phyloP scores from a whole-genome alignment of 148 eudicot genomes.

The Camellia sinensis region DNA sequence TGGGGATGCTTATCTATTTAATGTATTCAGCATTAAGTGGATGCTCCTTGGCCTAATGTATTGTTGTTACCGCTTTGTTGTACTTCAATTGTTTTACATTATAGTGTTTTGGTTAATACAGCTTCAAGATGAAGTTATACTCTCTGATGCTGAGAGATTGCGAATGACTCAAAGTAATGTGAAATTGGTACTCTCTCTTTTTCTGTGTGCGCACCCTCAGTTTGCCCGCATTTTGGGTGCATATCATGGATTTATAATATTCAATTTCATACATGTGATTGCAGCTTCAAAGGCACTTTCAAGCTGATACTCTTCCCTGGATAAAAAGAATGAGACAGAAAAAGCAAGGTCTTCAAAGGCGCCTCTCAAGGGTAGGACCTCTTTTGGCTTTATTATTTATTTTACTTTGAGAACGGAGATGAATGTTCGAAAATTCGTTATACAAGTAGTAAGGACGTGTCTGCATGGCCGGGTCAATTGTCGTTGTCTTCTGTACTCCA shows the following conservation, averaged over 20 bases:
- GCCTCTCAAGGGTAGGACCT: slow-evolving; percentile 70
- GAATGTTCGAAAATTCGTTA: background rate
- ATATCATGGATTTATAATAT: background rate
- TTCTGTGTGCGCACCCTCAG: background rate
- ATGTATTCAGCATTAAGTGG: background rate
- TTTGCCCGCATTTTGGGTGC: background rate
- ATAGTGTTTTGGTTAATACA: slow-evolving; percentile 32
- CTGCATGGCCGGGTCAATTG: background rate
- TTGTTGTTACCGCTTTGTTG: background rate
- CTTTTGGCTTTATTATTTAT: background rate
- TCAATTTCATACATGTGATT: slow-evolving; percentile 10
- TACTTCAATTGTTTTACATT: background rate
- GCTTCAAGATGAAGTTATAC: slow-evolving; percentile 96
- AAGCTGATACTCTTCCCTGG: slow-evolving; percentile 89
- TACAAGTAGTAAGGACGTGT: background rate
- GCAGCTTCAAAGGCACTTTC: slow-evolving; percentile 97
- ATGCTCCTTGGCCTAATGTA: background rate
- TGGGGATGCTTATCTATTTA: background rate
- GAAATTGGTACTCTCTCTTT: slow-evolving; percentile 52
- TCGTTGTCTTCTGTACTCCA: background rate
- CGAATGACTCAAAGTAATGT: slow-evolving; percentile 81
- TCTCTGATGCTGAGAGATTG: slow-evolving; percentile 86
- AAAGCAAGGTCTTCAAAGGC: slow-evolving; percentile 95
- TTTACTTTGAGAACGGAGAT: background rate
- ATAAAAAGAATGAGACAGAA: slow-evolving; percentile 86